Evolutionary conservation across 164 flowering plant genomes (phyloP).

Genomic region (Magnolia kwangsiensis): DNA sequence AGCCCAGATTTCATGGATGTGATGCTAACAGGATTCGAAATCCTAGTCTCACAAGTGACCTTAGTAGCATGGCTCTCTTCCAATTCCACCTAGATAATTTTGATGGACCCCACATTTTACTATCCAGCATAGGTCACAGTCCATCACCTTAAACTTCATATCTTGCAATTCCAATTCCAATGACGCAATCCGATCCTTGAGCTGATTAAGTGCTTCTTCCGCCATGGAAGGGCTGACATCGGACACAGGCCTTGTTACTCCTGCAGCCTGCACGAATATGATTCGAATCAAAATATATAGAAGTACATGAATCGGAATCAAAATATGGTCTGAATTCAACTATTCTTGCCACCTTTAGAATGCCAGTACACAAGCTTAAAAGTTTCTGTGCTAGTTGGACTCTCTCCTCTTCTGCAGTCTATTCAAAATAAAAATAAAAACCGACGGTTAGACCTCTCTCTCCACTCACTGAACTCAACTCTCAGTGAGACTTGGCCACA

Average conservation of each 20-base stretch:
- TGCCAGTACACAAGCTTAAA: conserved; percentile 62
- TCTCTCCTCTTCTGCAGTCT: conserved; percentile 83
- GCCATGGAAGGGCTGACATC: conserved; percentile 50
- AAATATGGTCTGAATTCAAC: neutral
- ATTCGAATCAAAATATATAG: neutral
- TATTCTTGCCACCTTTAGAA: conserved; percentile 58
- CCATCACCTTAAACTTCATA: conserved; percentile 56
- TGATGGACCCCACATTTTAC: neutral
- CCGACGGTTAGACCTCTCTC: neutral
- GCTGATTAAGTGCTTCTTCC: conserved; percentile 69
- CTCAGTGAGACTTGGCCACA: too few species aligned
- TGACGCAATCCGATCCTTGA: conserved; percentile 41
- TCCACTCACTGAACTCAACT: neutral
- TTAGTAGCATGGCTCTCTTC: too few species aligned
- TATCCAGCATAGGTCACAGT: neutral
- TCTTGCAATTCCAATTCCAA: conserved; percentile 62
- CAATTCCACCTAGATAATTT: neutral
- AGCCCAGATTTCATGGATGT: too few species aligned
- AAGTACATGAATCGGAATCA: neutral
- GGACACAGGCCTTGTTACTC: conserved; percentile 48
- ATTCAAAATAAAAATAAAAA: conserved; percentile 11
- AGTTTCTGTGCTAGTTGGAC: conserved; percentile 73
- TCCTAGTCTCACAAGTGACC: neutral
- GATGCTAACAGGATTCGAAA: neutral
- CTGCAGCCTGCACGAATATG: conserved; percentile 61